A percentile compares a stretch with the other conserved stretches of the same genome.
These are phyloP conservation scores for Oryza meyeriana DNA, from an alignment of 176 grass and related monocot genomes.

Conservation along the genomic window DNA sequence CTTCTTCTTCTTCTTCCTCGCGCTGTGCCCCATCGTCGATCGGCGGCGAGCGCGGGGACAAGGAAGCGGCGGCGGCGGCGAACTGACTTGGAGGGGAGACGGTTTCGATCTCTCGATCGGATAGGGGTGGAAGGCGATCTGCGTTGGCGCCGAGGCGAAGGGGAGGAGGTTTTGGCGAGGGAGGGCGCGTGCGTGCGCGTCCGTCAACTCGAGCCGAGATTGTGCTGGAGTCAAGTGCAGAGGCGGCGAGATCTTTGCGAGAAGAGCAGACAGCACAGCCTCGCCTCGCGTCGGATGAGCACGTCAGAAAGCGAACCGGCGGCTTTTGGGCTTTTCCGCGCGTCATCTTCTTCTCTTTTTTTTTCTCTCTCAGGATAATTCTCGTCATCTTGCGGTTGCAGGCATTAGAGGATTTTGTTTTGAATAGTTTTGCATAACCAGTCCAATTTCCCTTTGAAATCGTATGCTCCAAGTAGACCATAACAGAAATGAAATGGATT, in stretches of 20 bases:
- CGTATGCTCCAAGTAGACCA: background rate
- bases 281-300: background rate
- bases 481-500: too few species aligned
- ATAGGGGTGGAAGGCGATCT: constrained; percentile 8
- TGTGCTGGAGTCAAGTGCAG: background rate
- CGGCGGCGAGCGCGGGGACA: background rate
- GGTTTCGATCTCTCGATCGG: background rate
- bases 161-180: constrained; percentile 15
- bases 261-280: background rate
- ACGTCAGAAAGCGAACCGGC: background rate
- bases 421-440: background rate
- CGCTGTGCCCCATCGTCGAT: constrained; percentile 74
- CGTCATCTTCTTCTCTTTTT: background rate
- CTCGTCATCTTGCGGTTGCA: too few species aligned
- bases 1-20: constrained; percentile 93
- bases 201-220: constrained; percentile 26
- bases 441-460: background rate
- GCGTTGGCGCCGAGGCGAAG: background rate
- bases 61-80: constrained; percentile 17
- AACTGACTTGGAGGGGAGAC: background rate
- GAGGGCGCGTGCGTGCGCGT: background rate
- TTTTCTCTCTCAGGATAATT: background rate
- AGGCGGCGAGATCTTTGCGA: background rate
- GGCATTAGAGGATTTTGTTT: background rate
- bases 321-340: background rate